Percentiles rank a stretch among this genome's conserved stretches.
phyloP scores from a whole-genome alignment of 1,139 yeast genomes.

The Lodderomyces jiufengensis region DNA sequence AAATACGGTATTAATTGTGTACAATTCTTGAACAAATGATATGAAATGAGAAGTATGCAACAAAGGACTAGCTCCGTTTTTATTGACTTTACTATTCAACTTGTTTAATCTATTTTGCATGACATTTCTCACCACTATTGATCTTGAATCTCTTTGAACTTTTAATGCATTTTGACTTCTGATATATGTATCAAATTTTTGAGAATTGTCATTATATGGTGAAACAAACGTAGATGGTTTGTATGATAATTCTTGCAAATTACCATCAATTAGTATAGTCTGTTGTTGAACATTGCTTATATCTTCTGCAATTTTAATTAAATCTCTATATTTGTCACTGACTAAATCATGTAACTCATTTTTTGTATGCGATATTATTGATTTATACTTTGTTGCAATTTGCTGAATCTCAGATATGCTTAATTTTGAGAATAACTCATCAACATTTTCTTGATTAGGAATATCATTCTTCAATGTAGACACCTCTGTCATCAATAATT shows the following conservation, averaged over 20 bases:
- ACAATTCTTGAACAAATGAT: slow-evolving; percentile 34
- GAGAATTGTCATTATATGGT: slow-evolving; percentile 21
- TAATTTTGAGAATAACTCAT: slow-evolving; percentile 34
- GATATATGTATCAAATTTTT: slow-evolving; percentile 20
- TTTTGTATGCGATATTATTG: slow-evolving; percentile 17
- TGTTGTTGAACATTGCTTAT: slow-evolving; percentile 51
- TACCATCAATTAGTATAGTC: slow-evolving; percentile 27
- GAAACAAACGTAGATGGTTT: slow-evolving; percentile 27
- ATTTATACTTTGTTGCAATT: slow-evolving; percentile 27
- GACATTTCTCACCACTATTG: slow-evolving; percentile 25
- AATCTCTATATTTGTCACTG: slow-evolving; percentile 63
- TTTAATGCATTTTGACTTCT: slow-evolving; percentile 17
- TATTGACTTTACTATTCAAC: slow-evolving; percentile 16
- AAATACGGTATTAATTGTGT: slow-evolving; percentile 28
- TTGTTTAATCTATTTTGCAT: slow-evolving; percentile 25
- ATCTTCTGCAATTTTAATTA: slow-evolving; percentile 66
- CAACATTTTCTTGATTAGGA: slow-evolving; percentile 17
- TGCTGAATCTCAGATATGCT: slow-evolving; percentile 35
- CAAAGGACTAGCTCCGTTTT: slow-evolving; percentile 9
- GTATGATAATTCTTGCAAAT: slow-evolving; percentile 33
- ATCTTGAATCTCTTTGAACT: slow-evolving; percentile 16
- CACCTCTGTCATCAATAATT: too few relatives aligned
- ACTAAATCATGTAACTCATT: slow-evolving; percentile 55
- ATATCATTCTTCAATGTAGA: too few relatives aligned
- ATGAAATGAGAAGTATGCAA: slow-evolving; percentile 29